A percentile compares a stretch with the other conserved stretches of the same genome.
Conservation (phyloP, 2,329 filamentous ascomycete genomes). For the Rhinocladiella similis region DNA sequence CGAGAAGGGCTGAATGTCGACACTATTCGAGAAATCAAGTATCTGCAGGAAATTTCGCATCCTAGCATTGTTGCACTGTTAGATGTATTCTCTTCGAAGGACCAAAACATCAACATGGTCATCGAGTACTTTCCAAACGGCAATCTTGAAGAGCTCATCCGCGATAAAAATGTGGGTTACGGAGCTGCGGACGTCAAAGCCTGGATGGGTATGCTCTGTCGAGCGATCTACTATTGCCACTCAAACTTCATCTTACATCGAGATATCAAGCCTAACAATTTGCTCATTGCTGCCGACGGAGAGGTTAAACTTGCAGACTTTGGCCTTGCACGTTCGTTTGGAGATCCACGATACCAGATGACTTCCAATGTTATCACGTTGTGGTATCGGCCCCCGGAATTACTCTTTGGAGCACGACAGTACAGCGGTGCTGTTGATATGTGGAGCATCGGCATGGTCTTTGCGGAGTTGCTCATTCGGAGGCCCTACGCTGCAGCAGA, state of each 20-base stretch:
- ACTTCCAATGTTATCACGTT: conserved; percentile 92
- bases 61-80: conserved; percentile 93
- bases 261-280: conserved; percentile 98
- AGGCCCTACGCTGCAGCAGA: conserved; percentile 81
- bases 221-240: conserved; percentile 95
- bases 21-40: conserved; percentile 92
- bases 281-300: conserved; percentile 89
- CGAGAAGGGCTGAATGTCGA: conserved; percentile 91
- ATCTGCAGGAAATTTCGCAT: conserved; percentile 89
- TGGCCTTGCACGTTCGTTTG: conserved; percentile 84
- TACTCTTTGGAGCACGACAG: conserved; percentile 85
- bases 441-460: conserved; percentile 90
- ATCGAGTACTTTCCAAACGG: conserved; percentile 92
- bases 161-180: conserved; percentile 80
- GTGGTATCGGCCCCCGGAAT: conserved; percentile 94
- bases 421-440: conserved; percentile 91
- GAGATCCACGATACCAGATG: conserved; percentile 86
- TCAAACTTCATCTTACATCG: conserved; percentile 91
- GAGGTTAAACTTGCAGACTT: conserved; percentile 97
- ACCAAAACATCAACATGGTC: conserved; percentile 94
- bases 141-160: conserved; percentile 91
- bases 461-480: conserved; percentile 84
- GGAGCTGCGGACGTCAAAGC: conserved; percentile 90
- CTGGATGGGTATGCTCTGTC: conserved; percentile 96
- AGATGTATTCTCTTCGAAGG: conserved; percentile 91